These are phyloP conservation scores for Tetratostichococcus sp. DNA, from an alignment of 139 green algal species.

Conservation along the genomic window DNA sequence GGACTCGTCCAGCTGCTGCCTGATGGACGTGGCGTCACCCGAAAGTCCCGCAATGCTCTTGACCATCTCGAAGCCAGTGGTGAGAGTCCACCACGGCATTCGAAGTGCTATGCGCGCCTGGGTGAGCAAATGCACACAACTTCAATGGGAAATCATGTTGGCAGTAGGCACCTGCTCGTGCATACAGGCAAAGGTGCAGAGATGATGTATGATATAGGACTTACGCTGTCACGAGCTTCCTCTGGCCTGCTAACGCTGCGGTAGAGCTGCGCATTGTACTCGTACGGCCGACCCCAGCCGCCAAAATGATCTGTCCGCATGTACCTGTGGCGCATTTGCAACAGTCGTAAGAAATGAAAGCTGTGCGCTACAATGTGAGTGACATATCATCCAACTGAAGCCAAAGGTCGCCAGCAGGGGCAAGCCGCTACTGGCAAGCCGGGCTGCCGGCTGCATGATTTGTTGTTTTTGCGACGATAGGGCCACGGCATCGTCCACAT, in stretches of 20 bases:
- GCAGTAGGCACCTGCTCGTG: background rate
- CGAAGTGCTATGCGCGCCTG: slow-evolving; percentile 53
- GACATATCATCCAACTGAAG: no score
- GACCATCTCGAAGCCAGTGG: slow-evolving; percentile 29
- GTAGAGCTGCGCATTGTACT: slow-evolving; percentile 64
- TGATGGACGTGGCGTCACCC: slow-evolving; percentile 13
- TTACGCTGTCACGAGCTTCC: slow-evolving; percentile 59
- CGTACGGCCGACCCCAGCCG: slow-evolving; percentile 70
- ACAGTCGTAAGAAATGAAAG: no score
- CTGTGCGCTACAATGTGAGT: no score
- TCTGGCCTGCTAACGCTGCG: slow-evolving; percentile 35
- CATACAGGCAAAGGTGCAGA: background rate
- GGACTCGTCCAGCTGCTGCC: slow-evolving; percentile 25
- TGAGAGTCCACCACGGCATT: slow-evolving; percentile 73
- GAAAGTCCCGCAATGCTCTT: slow-evolving; percentile 31
- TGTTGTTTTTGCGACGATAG: no score
- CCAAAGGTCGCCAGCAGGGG: no score
- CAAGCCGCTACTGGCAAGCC: no score
- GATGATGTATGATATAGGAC: background rate
- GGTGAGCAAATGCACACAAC: no score
- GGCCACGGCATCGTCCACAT: no score
- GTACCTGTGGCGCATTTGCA: slow-evolving; percentile 37
- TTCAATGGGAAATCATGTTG: background rate
- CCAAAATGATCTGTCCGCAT: slow-evolving; percentile 70
- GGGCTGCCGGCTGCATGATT: no score